phyloP scores from a whole-genome alignment of 2,329 filamentous ascomycete species.

The Akanthomyces muscarius region DNA sequence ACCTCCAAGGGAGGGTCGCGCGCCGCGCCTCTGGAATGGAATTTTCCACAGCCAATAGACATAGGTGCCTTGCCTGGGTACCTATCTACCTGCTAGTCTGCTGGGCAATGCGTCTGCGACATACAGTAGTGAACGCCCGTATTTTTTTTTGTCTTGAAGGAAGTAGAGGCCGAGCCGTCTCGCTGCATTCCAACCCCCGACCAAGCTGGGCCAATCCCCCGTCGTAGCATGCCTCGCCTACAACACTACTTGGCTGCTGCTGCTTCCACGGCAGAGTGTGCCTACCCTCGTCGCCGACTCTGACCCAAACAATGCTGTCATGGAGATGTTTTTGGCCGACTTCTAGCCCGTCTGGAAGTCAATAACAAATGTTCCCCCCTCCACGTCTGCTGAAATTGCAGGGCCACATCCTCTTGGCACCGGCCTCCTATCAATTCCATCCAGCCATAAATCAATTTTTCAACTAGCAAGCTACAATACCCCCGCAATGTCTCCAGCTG shows the following conservation, averaged over 20 bases:
- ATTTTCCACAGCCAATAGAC: slow-evolving; percentile 6
- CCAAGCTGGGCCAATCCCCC: background rate
- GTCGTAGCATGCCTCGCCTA: slow-evolving; percentile 13
- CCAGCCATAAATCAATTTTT: background rate
- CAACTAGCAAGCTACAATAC: background rate
- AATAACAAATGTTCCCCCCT: background rate
- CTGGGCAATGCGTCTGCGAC: slow-evolving; percentile 4
- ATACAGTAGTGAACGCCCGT: slow-evolving; percentile 5
- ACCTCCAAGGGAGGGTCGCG: slow-evolving; percentile 13
- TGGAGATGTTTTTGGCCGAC: background rate
- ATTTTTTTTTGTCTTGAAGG: slow-evolving; percentile 8
- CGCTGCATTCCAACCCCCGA: slow-evolving; percentile 28
- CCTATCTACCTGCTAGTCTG: background rate
- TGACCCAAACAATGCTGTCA: slow-evolving; percentile 5
- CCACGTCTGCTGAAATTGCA: background rate
- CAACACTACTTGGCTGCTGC: background rate
- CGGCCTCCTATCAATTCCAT: background rate
- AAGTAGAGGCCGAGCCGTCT: slow-evolving; percentile 20
- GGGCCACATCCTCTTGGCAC: background rate
- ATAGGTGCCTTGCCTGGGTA: background rate
- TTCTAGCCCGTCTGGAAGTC: background rate
- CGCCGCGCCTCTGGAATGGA: slow-evolving; percentile 12
- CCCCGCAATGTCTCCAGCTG: background rate
- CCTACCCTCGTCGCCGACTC: background rate
- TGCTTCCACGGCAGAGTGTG: background rate